Evolutionary conservation across 1,139 yeast genomes (phyloP), one percentile per base, ranked within the genome.

Genomic region (Yamadazyma friedrichii): DNA sequence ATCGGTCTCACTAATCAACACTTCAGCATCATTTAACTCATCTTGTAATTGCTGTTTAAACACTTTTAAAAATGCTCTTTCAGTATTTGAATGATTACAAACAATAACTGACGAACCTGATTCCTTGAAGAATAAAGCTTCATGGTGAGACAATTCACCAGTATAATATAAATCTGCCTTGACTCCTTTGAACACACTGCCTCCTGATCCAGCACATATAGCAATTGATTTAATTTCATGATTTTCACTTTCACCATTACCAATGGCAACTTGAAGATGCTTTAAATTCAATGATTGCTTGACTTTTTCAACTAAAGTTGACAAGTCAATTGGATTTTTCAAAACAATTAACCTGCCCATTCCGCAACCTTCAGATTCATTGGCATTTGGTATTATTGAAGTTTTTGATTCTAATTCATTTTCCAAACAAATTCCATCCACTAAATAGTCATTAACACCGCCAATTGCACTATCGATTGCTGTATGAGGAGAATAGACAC

Each of bases 151-250:
- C 48, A 94, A 66, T 57, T 94, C 98, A 1, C 99, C 99, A 0
- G 98, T 91, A 54, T 82, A 78, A 58, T 76, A 85, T 32, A 89
- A 68, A 54, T 93, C 98, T 0, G 91, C 94, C 6, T 72, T 53
- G 2, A 78, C 79, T 0, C 84, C 83, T 40, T 66, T 64, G 54
- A 86, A 76, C 0, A 86, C 82, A 0, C 79, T 67, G 1, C 87
- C 82, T 0, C 99, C 99, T 4, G 96, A 87, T 0, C 99, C 99
- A 3, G 98, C 98, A 62, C 99, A 93, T 16, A 93, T 61, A 0
- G 97, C 98, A n/a, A 89, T 70, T 0, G 73, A 69, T 16, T 59
- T 61, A 32, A 86, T 67, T 11, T 45, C 41, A 5, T 62, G 64
- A 10, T 50, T 49, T 9, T 55, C 49, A 12, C 59, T 64, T 9